These are phyloP conservation scores for Petunia secreta DNA, from an alignment of 257 asterid species.

Conservation along the genomic window DNA sequence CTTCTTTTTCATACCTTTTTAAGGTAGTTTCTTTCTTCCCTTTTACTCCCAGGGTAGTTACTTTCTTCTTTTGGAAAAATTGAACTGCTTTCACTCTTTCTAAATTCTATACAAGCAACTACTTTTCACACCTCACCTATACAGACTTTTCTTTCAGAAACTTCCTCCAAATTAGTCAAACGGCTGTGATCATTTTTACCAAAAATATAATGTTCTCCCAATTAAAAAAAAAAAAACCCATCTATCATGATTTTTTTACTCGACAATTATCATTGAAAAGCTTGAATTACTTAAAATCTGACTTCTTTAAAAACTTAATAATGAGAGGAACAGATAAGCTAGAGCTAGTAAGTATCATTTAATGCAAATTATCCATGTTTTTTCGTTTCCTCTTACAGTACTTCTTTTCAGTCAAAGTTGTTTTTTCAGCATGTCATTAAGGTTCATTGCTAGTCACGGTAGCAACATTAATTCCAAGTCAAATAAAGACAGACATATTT, in stretches of 20 bases:
- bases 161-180: not conserved
- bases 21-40: not conserved
- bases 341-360: not conserved
- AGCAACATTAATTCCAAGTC: not conserved
- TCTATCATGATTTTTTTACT: not conserved
- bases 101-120: too few species aligned
- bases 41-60: too few species aligned
- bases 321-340: not conserved
- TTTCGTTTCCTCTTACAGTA: not conserved
- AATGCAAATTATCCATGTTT: not conserved
- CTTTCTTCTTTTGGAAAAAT: too few species aligned
- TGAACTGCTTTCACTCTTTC: too few species aligned
- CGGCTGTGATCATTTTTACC: not conserved
- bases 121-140: not conserved
- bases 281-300: not conserved
- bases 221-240: not conserved
- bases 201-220: not conserved
- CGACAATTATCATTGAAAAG: not conserved
- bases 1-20: too few species aligned
- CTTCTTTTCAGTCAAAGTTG: not conserved
- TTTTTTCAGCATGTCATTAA: not conserved
- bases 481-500: not conserved
- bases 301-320: too few species aligned
- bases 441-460: not conserved
- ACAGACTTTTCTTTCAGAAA: not conserved